Percentiles rank a stretch among this genome's conserved stretches.
These are phyloP conservation scores for Ceriops tagal DNA, from an alignment of 345 rosid species.

Conservation along the genomic window DNA sequence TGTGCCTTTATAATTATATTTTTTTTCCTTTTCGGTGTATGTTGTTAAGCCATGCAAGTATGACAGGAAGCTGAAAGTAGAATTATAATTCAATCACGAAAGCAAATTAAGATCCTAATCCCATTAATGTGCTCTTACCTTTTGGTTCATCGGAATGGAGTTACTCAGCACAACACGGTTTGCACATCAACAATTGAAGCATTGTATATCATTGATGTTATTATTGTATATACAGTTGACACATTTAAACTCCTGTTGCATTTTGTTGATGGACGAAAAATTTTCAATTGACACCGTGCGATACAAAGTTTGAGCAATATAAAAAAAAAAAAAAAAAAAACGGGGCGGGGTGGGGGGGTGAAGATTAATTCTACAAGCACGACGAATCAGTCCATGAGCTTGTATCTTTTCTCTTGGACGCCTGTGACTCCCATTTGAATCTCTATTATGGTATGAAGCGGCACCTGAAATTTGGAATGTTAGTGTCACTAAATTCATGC, in stretches of 20 bases:
- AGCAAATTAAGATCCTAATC: no score
- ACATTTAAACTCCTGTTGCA: conserved; percentile 10
- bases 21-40: no score
- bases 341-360: no score
- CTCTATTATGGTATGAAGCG: conserved; percentile 97
- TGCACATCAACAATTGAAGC: neutral
- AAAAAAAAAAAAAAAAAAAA: neutral
- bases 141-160: no score
- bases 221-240: neutral
- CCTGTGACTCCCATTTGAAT: conserved; percentile 99
- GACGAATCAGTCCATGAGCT: conserved; percentile 78
- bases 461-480: conserved; percentile 55
- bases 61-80: no score
- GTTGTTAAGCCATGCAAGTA: no score
- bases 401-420: conserved; percentile 96
- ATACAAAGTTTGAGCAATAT: neutral
- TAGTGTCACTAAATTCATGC: neutral
- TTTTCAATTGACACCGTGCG: neutral
- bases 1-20: no score
- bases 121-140: no score
- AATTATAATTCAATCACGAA: no score
- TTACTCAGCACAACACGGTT: neutral
- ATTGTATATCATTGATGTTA: neutral
- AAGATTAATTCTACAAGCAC: neutral
- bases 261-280: conserved; percentile 20